These are phyloP conservation scores for Melastoma malabathricum DNA, from an alignment of 345 rosid species.

Conservation along the genomic window DNA sequence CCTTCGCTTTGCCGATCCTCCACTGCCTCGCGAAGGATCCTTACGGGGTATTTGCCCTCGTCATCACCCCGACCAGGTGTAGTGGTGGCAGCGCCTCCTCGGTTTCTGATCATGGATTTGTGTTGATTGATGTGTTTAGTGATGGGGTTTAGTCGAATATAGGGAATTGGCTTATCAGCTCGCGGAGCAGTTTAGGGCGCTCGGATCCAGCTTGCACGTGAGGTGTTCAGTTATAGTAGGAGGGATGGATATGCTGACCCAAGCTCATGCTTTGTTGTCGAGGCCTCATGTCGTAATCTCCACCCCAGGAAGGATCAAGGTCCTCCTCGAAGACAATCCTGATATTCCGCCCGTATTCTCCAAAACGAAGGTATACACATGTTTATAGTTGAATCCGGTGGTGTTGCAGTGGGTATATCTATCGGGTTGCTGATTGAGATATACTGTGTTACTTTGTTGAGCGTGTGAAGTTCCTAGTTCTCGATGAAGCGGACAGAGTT, in stretches of 20 bases:
- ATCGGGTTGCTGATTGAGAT: background rate
- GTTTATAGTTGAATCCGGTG: background rate
- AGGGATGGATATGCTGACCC: slow-evolving; percentile 79
- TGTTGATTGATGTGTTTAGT: background rate
- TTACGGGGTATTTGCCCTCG: slow-evolving; percentile 64
- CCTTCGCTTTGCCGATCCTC: slow-evolving; percentile 88
- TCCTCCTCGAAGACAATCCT: slow-evolving; percentile 62
- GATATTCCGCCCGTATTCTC: slow-evolving; percentile 70
- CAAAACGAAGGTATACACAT: slow-evolving; percentile 46
- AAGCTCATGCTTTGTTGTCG: slow-evolving; percentile 42
- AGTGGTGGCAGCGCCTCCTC: background rate
- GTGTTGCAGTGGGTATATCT: background rate
- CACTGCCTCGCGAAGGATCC: slow-evolving; percentile 72
- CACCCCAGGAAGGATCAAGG: slow-evolving; percentile 88
- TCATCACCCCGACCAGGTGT: slow-evolving; percentile 66
- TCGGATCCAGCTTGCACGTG: slow-evolving; percentile 79
- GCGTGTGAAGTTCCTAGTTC: slow-evolving; percentile 51
- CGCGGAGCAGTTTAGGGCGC: slow-evolving; percentile 86
- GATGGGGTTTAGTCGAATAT: background rate
- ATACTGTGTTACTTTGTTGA: background rate
- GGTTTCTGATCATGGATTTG: background rate
- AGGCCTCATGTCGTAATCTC: slow-evolving; percentile 84
- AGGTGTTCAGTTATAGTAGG: slow-evolving; percentile 81
- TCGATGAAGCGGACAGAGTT: slow-evolving; percentile 97
- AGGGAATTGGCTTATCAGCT: slow-evolving; percentile 85